Evolutionary conservation across 106 monocot species (phyloP).

Genomic region (Dactylorhiza incarnata): DNA sequence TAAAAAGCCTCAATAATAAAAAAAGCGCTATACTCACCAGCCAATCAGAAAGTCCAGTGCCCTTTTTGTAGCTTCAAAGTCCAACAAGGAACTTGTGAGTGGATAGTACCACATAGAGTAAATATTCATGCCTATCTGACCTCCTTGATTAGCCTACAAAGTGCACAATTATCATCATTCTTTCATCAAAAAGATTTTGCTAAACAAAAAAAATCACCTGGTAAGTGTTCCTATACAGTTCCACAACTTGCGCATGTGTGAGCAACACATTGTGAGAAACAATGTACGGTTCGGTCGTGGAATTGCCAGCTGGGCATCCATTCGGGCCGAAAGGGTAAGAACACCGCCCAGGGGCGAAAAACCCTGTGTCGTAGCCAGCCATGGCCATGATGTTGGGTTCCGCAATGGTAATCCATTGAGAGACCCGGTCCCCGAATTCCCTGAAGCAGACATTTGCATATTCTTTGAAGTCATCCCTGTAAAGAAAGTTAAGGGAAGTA

Average conservation of each 20-base stretch:
- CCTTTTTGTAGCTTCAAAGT: slow-evolving; percentile 56
- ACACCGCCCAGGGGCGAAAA: slow-evolving; percentile 20
- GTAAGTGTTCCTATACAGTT: slow-evolving; percentile 38
- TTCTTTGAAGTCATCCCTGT: slow-evolving; percentile 46
- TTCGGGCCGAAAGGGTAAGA: slow-evolving; percentile 24
- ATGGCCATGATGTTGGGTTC: slow-evolving; percentile 17
- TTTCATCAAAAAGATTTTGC: background rate
- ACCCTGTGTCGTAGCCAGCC: slow-evolving; percentile 14
- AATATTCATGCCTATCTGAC: slow-evolving; percentile 52
- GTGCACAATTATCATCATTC: background rate
- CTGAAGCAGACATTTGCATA: slow-evolving; percentile 44
- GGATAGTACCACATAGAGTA: slow-evolving; percentile 33
- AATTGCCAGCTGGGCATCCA: slow-evolving; percentile 36
- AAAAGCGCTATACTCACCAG: slow-evolving; percentile 27
- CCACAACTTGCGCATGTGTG: slow-evolving; percentile 30
- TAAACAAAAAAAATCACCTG: slow-evolving; percentile 14
- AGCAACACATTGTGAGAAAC: slow-evolving; percentile 30
- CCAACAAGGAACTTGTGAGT: slow-evolving; percentile 34
- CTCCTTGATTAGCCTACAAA: slow-evolving; percentile 33
- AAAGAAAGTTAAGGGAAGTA: no score
- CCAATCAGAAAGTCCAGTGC: slow-evolving; percentile 31
- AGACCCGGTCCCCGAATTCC: slow-evolving; percentile 38
- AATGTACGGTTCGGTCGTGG: slow-evolving; percentile 47
- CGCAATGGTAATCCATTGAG: slow-evolving; percentile 19
- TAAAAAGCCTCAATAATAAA: no score